phyloP scores from a whole-genome alignment of 805 yeast species.

The Saccharomyces paradoxus region DNA sequence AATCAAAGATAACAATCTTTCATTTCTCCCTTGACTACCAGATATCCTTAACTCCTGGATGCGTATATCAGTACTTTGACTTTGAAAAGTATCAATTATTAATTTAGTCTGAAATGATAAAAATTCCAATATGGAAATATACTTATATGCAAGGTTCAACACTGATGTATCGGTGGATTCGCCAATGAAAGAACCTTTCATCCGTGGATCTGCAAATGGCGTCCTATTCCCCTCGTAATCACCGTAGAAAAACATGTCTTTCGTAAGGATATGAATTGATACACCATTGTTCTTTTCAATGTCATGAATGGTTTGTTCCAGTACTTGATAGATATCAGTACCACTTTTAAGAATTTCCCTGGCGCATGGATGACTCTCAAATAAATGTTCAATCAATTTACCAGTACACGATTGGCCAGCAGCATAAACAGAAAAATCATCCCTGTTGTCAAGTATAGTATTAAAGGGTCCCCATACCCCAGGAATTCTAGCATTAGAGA shows the following conservation, averaged over 20 bases:
- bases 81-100: constrained; percentile 29
- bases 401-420: constrained; percentile 59
- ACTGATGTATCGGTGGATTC: constrained; percentile 34
- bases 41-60: constrained; percentile 35
- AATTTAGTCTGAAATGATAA: constrained; percentile 43
- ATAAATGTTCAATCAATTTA: constrained; percentile 40
- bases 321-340: constrained; percentile 11
- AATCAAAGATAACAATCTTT: constrained; percentile 32
- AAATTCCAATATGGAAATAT: constrained; percentile 42
- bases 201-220: constrained; percentile 42
- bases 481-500: constrained; percentile 15
- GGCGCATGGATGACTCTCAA: constrained; percentile 35
- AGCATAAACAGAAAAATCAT: constrained; percentile 33
- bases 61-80: constrained; percentile 3
- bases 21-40: constrained; percentile 49
- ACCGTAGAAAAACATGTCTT: constrained; percentile 41
- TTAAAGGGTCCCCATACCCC: constrained; percentile 60
- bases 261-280: constrained; percentile 26
- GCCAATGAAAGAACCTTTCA: constrained; percentile 45
- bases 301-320: constrained; percentile 17
- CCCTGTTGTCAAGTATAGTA: constrained; percentile 23
- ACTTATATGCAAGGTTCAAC: constrained; percentile 34
- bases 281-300: constrained; percentile 9
- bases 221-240: constrained; percentile 53
- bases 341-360: constrained; percentile 3